A percentile compares a stretch with the other conserved stretches of the same genome.
Conservation (phyloP, 2,329 filamentous ascomycete species). For the Emergomyces orientalis region DNA sequence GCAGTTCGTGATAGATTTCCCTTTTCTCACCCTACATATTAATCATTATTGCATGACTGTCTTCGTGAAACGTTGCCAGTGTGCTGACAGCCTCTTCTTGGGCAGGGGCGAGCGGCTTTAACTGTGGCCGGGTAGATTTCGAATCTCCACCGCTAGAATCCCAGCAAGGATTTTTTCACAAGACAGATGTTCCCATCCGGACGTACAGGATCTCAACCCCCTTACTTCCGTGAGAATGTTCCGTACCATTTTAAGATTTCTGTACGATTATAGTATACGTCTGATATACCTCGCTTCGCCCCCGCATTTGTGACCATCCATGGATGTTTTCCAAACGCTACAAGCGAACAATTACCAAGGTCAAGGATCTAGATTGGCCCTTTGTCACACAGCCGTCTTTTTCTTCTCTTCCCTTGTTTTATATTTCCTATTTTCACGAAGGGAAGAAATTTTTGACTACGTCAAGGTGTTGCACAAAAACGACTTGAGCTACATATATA, state of each 20-base stretch:
- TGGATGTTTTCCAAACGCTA: neutral
- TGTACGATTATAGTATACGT: neutral
- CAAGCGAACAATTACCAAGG: neutral
- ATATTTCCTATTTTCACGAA: neutral
- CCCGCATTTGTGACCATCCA: neutral
- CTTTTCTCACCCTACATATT: conserved; percentile 13
- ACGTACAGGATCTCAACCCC: conserved; percentile 27
- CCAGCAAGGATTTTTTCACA: conserved; percentile 43
- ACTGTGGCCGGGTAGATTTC: conserved; percentile 33
- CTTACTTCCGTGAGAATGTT: neutral
- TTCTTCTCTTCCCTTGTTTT: neutral
- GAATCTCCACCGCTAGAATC: conserved; percentile 34
- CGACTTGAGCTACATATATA: neutral
- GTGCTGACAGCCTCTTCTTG: conserved; percentile 9
- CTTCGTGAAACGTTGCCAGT: conserved; percentile 2
- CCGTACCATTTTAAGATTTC: neutral
- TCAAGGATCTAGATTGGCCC: neutral
- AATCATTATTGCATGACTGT: neutral
- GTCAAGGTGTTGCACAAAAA: neutral
- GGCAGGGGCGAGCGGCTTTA: conserved; percentile 28
- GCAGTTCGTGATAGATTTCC: conserved; percentile 39
- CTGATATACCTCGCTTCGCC: conserved; percentile 6
- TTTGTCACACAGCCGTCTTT: neutral
- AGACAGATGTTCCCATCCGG: conserved; percentile 30
- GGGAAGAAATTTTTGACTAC: neutral